These are phyloP conservation scores for Pontederia paniculata DNA, from an alignment of 176 grass and related monocot species.

Conservation along the genomic window DNA sequence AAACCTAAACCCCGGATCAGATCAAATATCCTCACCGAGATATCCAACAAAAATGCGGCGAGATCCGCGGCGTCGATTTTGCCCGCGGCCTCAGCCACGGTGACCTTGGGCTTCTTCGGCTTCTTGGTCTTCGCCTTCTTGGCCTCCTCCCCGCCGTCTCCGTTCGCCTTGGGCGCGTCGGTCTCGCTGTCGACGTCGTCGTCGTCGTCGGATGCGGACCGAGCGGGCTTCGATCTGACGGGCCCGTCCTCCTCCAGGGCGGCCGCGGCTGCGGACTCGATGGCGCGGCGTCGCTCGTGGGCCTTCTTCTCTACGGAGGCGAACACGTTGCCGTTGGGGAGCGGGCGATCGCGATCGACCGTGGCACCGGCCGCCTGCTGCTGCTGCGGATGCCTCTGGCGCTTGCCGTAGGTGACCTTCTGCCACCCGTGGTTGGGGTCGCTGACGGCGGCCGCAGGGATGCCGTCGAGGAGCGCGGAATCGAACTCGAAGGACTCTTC, in stretches of 20 bases:
- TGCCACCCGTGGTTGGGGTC: slow-evolving; percentile 73
- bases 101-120: slow-evolving; percentile 75
- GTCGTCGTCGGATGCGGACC: slow-evolving; percentile 36
- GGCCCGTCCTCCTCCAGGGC: background rate
- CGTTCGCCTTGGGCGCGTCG: slow-evolving; percentile 2
- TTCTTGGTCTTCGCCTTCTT: slow-evolving; percentile 85
- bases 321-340: slow-evolving; percentile 30
- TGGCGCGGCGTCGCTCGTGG: slow-evolving; percentile 66
- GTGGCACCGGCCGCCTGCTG: slow-evolving; percentile 8
- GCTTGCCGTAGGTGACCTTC: slow-evolving; percentile 85
- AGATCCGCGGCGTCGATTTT: slow-evolving; percentile 65
- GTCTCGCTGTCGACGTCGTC: slow-evolving; percentile 33
- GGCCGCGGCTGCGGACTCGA: slow-evolving; percentile 38
- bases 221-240: background rate
- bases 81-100: slow-evolving; percentile 58
- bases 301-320: slow-evolving; percentile 72
- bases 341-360: slow-evolving; percentile 10
- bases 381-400: slow-evolving; percentile 25
- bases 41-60: slow-evolving; percentile 50
- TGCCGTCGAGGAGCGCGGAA: slow-evolving; percentile 10
- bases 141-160: slow-evolving; percentile 23
- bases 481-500: slow-evolving; percentile 29
- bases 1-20: slow-evolving; percentile 28
- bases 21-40: slow-evolving; percentile 41
- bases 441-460: background rate